phyloP scores from a whole-genome alignment of 371 early-diverging fungal genomes.

The Saksenaea vasiformis region DNA sequence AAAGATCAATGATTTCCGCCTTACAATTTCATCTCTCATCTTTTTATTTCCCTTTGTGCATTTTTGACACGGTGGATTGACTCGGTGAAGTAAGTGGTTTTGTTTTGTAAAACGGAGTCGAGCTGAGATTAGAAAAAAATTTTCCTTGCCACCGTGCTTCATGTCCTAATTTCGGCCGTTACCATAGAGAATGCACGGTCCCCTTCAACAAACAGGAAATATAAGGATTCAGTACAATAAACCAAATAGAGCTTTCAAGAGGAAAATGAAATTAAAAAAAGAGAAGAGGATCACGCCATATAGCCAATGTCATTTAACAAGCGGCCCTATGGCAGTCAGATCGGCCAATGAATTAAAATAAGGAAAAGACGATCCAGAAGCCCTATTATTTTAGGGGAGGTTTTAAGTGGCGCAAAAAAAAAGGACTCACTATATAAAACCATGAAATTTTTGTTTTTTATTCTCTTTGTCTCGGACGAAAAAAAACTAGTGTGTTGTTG shows the following conservation, averaged over 20 bases:
- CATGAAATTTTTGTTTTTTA: background rate
- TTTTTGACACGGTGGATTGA: constrained; percentile 3
- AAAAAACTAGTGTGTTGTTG: background rate
- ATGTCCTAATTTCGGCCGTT: background rate
- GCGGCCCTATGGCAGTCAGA: background rate
- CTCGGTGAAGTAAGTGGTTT: background rate
- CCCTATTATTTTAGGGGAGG: background rate
- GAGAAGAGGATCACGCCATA: background rate
- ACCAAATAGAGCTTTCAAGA: too few species aligned
- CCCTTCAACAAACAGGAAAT: background rate
- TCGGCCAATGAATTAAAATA: background rate
- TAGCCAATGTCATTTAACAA: background rate
- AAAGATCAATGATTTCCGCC: background rate
- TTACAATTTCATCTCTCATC: background rate
- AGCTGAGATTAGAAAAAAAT: constrained; percentile 2
- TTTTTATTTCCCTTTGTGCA: background rate
- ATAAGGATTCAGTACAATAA: too few species aligned
- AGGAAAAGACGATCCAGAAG: constrained; percentile 4
- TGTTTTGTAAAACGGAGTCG: background rate
- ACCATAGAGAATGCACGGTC: background rate
- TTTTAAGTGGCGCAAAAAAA: constrained; percentile 3
- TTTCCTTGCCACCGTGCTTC: background rate
- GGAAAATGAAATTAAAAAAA: background rate
- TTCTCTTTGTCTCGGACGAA: constrained; percentile 1
- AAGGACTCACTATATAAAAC: background rate